These are phyloP conservation scores for Geotrichum cucujoidarum DNA, from an alignment of 1,139 yeast genomes.

Conservation along the genomic window DNA sequence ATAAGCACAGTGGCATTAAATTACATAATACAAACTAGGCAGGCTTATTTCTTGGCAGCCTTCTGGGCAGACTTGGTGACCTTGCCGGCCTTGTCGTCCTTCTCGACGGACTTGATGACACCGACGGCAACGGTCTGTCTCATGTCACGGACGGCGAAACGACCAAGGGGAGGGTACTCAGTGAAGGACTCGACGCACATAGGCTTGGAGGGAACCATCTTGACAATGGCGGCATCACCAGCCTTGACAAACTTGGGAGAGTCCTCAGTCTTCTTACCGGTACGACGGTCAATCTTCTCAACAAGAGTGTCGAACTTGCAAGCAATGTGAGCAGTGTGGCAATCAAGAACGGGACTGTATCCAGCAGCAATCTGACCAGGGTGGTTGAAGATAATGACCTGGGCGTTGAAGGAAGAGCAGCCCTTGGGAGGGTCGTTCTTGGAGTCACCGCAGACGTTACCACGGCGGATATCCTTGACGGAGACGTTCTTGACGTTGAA, in stretches of 20 bases:
- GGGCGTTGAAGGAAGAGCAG: constrained; percentile 79
- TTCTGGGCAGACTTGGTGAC: constrained; percentile 99
- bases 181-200: constrained; percentile 97
- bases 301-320: constrained; percentile 80
- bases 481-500: constrained; percentile 92
- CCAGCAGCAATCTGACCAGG: constrained; percentile 93
- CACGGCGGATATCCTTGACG: constrained; percentile 91
- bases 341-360: constrained; percentile 89
- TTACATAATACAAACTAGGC: neutral
- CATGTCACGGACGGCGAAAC: constrained; percentile 99
- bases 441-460: constrained; percentile 94
- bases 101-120: constrained; percentile 97
- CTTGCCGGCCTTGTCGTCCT: constrained; percentile 94
- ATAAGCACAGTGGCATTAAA: too few species aligned
- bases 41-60: constrained; percentile 90
- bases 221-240: constrained; percentile 92
- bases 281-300: constrained; percentile 91
- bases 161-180: constrained; percentile 97
- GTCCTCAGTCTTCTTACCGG: constrained; percentile 84
- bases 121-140: constrained; percentile 99
- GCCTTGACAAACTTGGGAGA: constrained; percentile 82
- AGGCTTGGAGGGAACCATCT: constrained; percentile 91
- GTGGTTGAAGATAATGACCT: constrained; percentile 86
- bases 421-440: constrained; percentile 91
- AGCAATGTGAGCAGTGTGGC: constrained; percentile 95